Conservation (phyloP, 495 filamentous ascomycete species). For the Bacidia rubella region DNA sequence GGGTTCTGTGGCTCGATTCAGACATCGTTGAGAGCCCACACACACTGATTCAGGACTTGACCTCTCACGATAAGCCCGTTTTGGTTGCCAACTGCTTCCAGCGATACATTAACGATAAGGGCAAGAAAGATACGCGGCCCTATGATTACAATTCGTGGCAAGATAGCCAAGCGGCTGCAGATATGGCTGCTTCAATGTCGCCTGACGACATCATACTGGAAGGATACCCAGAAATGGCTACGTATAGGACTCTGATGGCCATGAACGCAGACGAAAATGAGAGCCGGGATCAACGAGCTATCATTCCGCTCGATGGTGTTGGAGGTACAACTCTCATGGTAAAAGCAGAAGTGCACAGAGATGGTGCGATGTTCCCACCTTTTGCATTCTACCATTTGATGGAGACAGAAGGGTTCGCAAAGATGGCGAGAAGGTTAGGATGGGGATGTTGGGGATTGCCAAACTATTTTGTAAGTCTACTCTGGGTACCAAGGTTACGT, state of each 20-base stretch:
- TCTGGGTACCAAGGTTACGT: slow-evolving; percentile 4
- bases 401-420: slow-evolving; percentile 96
- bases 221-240: slow-evolving; percentile 83
- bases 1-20: slow-evolving; percentile 92
- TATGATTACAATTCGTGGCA: slow-evolving; percentile 98
- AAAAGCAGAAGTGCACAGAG: slow-evolving; percentile 92
- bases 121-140: slow-evolving; percentile 56
- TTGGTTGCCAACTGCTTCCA: slow-evolving; percentile 96
- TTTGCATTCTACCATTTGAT: slow-evolving; percentile 95
- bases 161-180: slow-evolving; percentile 63
- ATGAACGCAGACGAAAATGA: slow-evolving; percentile 46
- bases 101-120: slow-evolving; percentile 65
- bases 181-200: slow-evolving; percentile 64
- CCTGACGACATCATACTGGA: slow-evolving; percentile 86
- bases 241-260: slow-evolving; percentile 87
- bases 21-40: slow-evolving; percentile 85
- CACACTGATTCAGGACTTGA: slow-evolving; percentile 83
- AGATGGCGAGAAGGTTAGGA: slow-evolving; percentile 82
- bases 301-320: slow-evolving; percentile 76
- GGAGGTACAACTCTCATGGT: slow-evolving; percentile 89
- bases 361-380: slow-evolving; percentile 96
- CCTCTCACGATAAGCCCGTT: slow-evolving; percentile 68
- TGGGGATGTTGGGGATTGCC: slow-evolving; percentile 76
- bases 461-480: slow-evolving; percentile 75
- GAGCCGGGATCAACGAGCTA: slow-evolving; percentile 40